phyloP scores from a whole-genome alignment of 2,329 filamentous ascomycete genomes.

The Monilinia laxa region DNA sequence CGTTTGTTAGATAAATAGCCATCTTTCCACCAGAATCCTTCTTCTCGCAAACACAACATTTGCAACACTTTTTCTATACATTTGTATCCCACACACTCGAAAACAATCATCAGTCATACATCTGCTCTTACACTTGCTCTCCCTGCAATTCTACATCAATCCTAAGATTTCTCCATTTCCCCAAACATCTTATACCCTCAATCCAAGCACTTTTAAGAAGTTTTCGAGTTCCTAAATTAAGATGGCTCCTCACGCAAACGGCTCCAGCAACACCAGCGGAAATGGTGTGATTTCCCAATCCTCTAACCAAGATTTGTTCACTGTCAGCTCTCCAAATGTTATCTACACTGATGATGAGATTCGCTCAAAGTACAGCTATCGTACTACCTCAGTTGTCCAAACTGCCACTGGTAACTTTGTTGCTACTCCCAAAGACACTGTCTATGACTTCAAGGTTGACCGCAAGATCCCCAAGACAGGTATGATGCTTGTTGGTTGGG shows the following conservation, averaged over 20 bases:
- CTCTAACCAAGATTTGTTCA: constrained; percentile 66
- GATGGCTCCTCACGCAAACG: constrained; percentile 93
- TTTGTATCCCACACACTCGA: constrained; percentile 25
- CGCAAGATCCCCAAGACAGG: constrained; percentile 90
- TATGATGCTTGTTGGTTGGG: constrained; percentile 96
- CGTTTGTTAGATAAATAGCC: constrained; percentile 54
- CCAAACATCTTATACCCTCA: constrained; percentile 12
- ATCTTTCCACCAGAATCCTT: constrained; percentile 15
- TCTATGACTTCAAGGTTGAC: constrained; percentile 97
- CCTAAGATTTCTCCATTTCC: constrained; percentile 8
- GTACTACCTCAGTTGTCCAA: constrained; percentile 80
- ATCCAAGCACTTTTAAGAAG: constrained; percentile 23
- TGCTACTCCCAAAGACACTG: constrained; percentile 81
- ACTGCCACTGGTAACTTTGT: constrained; percentile 70
- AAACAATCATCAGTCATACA: constrained; percentile 30
- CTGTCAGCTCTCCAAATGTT: constrained; percentile 89
- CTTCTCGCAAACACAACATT: constrained; percentile 21
- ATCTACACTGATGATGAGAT: constrained; percentile 85
- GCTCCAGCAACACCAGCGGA: constrained; percentile 58
- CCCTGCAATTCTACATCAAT: constrained; percentile 24
- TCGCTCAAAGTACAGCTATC: constrained; percentile 92
- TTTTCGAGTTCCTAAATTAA: constrained; percentile 37
- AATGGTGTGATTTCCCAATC: constrained; percentile 49
- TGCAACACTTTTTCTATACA: constrained; percentile 24
- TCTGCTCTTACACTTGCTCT: constrained; percentile 9